Percentiles rank a stretch among this genome's conserved stretches.
phyloP scores from a whole-genome alignment of 352 stramenopile species.

The Elongisporangium anandrum region DNA sequence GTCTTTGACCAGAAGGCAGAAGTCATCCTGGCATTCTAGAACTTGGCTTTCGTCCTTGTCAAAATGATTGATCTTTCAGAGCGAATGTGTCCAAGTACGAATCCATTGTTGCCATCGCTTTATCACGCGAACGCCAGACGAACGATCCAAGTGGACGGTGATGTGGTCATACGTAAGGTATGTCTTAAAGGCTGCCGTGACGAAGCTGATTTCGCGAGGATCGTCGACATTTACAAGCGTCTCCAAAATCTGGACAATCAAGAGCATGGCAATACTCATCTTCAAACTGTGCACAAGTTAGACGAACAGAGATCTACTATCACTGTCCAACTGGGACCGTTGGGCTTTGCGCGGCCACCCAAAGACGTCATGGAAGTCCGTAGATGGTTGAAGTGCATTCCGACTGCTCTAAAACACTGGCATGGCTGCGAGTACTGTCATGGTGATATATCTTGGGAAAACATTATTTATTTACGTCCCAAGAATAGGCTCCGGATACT shows the following conservation, averaged over 20 bases:
- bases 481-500: constrained; percentile 2
- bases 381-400: constrained; percentile 9
- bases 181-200: not conserved
- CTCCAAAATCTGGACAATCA: not conserved
- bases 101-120: not conserved
- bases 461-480: constrained; percentile 15
- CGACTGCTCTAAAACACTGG: constrained; percentile 13
- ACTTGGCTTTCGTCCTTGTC: constrained; percentile 3
- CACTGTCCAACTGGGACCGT: no score
- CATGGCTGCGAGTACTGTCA: constrained; percentile 13
- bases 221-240: constrained; percentile 3
- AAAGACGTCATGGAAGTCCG: constrained; percentile 1
- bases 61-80: constrained; percentile 3
- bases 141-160: not conserved
- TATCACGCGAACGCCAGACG: not conserved
- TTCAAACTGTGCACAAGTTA: no score
- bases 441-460: constrained; percentile 16
- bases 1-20: constrained; percentile 2
- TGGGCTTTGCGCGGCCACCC: not conserved
- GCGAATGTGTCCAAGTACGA: constrained; percentile 2
- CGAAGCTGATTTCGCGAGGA: not conserved
- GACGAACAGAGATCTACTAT: no score
- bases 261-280: no score
- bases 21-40: constrained; percentile 6
- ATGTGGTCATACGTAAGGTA: no score